Percentiles rank a stretch among this genome's conserved stretches.
Evolutionary conservation across 2,329 filamentous ascomycete species (phyloP).

Genomic region (Paecilomyces sp.): DNA sequence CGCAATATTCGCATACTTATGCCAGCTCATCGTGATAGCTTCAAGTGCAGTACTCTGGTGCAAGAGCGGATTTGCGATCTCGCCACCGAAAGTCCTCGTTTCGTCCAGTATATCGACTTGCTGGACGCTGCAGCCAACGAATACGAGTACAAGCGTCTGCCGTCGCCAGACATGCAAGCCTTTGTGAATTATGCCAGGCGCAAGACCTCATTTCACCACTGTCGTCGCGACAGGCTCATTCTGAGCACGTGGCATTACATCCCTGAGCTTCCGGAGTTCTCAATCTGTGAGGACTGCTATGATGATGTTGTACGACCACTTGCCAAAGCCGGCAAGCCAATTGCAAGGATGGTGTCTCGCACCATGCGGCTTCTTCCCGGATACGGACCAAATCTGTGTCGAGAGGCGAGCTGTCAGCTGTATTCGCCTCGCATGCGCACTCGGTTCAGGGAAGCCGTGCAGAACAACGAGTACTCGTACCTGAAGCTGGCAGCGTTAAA

Average conservation of each 20-base stretch:
- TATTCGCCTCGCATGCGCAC: constrained; percentile 74
- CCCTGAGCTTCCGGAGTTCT: constrained; percentile 66
- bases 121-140: constrained; percentile 47
- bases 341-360: constrained; percentile 61
- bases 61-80: constrained; percentile 60
- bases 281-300: constrained; percentile 82
- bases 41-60: constrained; percentile 43
- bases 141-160: constrained; percentile 19
- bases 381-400: constrained; percentile 29
- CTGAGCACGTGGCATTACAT: constrained; percentile 72
- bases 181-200: constrained; percentile 59
- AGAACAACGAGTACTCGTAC: constrained; percentile 59
- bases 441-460: constrained; percentile 61
- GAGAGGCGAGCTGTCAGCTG: constrained; percentile 60
- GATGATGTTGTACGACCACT: constrained; percentile 69
- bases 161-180: constrained; percentile 47
- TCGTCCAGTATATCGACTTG: constrained; percentile 50
- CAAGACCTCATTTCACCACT: constrained; percentile 55
- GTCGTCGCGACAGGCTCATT: constrained; percentile 56
- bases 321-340: constrained; percentile 44
- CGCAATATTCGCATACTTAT: constrained; percentile 66
- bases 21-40: constrained; percentile 62
- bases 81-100: constrained; percentile 53
- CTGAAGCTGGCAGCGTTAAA: constrained; percentile 57
- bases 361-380: constrained; percentile 52